Evolutionary conservation across 2,329 filamentous ascomycete genomes (phyloP).

Genomic region (Fusarium paranaense): DNA sequence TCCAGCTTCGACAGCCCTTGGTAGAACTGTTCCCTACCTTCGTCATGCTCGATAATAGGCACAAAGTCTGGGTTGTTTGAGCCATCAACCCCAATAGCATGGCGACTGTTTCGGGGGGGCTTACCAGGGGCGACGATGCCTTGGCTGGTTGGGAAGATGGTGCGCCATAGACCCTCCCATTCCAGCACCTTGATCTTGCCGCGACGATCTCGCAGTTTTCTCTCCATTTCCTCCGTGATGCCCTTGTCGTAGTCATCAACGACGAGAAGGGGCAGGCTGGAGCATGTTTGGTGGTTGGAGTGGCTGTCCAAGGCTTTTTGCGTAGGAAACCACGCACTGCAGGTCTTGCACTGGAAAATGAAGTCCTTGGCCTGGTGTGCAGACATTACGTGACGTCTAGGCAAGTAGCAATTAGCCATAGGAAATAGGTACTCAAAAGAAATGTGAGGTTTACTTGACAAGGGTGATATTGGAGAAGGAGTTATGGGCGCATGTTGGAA

Average conservation of each 20-base stretch:
- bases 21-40: background rate
- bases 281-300: background rate
- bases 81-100: background rate
- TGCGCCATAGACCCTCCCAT: background rate
- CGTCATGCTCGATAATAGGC: background rate
- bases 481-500: background rate
- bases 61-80: background rate
- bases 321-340: background rate
- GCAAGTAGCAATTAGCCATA: background rate
- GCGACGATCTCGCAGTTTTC: background rate
- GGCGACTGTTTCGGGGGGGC: background rate
- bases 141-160: background rate
- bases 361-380: background rate
- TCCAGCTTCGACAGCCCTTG: background rate
- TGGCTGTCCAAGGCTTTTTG: background rate
- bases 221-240: background rate
- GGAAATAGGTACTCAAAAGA: no score
- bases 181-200: background rate
- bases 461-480: background rate
- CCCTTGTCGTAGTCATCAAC: background rate
- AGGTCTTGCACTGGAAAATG: fast-evolving
- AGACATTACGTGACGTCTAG: background rate
- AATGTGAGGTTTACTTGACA: background rate
- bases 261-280: fast-evolving
- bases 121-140: background rate